Evolutionary conservation across 495 filamentous ascomycete genomes (phyloP), one percentile per base, ranked within the genome.

Genomic region (Polyplosphaeria fusca): DNA sequence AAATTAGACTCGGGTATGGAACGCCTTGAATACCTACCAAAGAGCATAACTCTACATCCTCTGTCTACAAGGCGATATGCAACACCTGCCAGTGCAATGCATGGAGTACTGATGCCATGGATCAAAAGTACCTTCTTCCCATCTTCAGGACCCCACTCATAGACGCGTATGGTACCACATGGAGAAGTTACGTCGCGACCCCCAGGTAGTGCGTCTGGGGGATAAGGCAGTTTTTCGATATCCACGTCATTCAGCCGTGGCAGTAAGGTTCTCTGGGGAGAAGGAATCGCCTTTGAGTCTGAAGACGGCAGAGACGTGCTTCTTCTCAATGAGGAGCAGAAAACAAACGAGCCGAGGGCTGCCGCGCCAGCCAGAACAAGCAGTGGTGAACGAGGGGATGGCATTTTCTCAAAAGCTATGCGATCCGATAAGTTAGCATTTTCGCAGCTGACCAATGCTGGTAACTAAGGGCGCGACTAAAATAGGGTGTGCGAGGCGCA

Each of bases 81-180:
- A 30, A 95, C 62, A 32, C 76, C 76, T 35, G 81, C 79, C 1
- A 94, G 74, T 2, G 88, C 80, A 60, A 87, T 77, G 69, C 86
- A 87, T 2, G 92, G 87, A 0, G 87, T 97, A 46, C 81, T 86
- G 64, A 95, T 94, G 24, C 92, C 92, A 67, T 95, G 91, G 19
- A 96, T 72, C 20, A 95, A 73, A 30, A 96, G 63, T 1, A 95
- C 86, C 66, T 90, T 95, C 19, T 77, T 73, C 2, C 91, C 91
- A 46, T 81, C 69, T 52, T 84, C 80, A n/a, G 89, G 89, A 7
- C 92, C 92, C 76, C 84, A 95, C 77, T 97, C 92, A 67, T 95
- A 95, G 12, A 91, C 86, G 32, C 88, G 75, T 23, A 90, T 85
- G 23, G 77, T 82, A 19, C 92, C 91, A 62, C 91, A 95, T 53